Conservation (phyloP, 139 green algal genomes). For the Bryopsis sp. region DNA sequence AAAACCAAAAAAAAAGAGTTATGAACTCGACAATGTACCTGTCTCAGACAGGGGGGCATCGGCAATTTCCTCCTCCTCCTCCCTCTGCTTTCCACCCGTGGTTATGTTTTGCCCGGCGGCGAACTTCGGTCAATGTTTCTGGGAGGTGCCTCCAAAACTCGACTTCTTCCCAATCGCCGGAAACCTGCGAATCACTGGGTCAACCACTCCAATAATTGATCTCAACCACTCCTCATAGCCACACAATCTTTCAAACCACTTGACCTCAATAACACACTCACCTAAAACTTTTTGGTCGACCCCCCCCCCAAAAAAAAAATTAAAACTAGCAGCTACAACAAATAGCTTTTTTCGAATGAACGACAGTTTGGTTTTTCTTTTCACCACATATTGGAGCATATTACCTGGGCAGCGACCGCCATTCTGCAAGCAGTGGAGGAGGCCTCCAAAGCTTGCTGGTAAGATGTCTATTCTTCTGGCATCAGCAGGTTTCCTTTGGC, state of each 20-base stretch:
- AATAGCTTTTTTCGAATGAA: not conserved
- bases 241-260: too few relatives aligned
- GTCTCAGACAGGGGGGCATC: too few relatives aligned
- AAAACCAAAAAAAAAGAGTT: too few relatives aligned
- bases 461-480: constrained; percentile 2
- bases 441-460: not conserved
- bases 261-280: too few relatives aligned
- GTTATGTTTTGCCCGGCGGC: too few relatives aligned
- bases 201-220: too few relatives aligned
- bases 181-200: too few relatives aligned
- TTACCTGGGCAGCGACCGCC: constrained; percentile 28
- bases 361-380: not conserved
- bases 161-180: constrained; percentile 34
- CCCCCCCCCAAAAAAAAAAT: not conserved
- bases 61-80: too few relatives aligned
- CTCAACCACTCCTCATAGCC: too few relatives aligned
- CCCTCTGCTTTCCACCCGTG: too few relatives aligned
- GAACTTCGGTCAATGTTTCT: constrained; percentile 37
- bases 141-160: constrained; percentile 61
- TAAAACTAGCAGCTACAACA: not conserved
- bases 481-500: not conserved
- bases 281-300: too few relatives aligned
- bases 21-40: too few relatives aligned
- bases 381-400: not conserved
- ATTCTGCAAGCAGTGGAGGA: constrained; percentile 26